Base-by-base conservation (phyloP, 2,329 filamentous ascomycete species). In the Trichoderma lentiforme region DNA sequence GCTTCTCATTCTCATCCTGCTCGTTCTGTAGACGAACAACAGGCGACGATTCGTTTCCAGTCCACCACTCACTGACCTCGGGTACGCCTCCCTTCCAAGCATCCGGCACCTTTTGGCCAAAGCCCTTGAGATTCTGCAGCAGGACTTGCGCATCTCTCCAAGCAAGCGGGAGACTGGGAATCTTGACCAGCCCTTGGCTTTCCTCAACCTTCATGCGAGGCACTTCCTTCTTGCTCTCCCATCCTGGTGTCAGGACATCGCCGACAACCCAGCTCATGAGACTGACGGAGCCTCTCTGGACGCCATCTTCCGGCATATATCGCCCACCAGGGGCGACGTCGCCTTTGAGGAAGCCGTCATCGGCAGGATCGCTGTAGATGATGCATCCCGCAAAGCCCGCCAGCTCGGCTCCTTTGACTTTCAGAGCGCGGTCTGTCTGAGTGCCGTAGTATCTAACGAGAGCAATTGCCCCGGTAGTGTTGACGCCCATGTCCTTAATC, bases 181-280 rank as follows among this genome's bases (percentile, higher is more conserved):
- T 98, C 66, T 91, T 88, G 28, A 91, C 88, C 15, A 99, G 85
- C 0, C 90, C 95, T 2, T 88, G 83, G 60, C 92, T 92, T 64
- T 95, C 88, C 26, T 92, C 88, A 24, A 90, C 88, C 64, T 89
- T 86, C 77, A 96, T 85, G 64, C 93, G 88, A 57, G 90, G 88
- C 56, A 88, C 83, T 7, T 88, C 88, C 75, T 89, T 86, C 60
- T 87, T 90, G 80, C 92, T 94, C 72, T 93, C 91, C 86, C 90
- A 95, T 5, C 95, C 95, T 3, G 96, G 96, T 0, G 94, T 97
- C 58, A 98, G 86, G n/a, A 95, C 92, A 81, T 99, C 96, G 47
- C 96, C 96, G 0, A 97, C 83, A 4, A 97, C 89, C 89, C 91
- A 94, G 78, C 90, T 95, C 83, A 89, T 92, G 76, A 97, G 82